These are phyloP conservation scores for Bruguiera hainesii DNA, from an alignment of 441 rosid species.

Conservation along the genomic window DNA sequence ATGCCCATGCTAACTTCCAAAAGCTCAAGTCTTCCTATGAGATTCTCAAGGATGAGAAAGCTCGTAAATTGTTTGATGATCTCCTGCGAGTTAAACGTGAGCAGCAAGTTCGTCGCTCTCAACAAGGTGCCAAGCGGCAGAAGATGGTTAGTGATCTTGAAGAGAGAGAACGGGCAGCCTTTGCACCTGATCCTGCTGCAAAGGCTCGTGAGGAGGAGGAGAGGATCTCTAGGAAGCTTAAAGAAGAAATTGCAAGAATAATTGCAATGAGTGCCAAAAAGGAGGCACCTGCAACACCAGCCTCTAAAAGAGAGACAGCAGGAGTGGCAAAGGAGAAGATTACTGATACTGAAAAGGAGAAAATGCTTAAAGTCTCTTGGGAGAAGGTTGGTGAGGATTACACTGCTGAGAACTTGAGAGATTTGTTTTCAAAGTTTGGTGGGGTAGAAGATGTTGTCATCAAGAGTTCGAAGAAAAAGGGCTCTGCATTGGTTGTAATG, in stretches of 20 bases:
- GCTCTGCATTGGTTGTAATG: conserved; percentile 82
- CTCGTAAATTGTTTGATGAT: conserved; percentile 77
- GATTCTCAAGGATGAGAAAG: conserved; percentile 71
- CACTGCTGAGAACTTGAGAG: conserved; percentile 49
- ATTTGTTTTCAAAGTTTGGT: conserved; percentile 71
- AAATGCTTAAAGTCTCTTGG: conserved; percentile 82
- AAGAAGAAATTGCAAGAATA: conserved; percentile 69
- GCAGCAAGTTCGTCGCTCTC: conserved; percentile 42
- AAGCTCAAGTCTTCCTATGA: conserved; percentile 76
- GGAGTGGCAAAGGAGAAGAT: conserved; percentile 30
- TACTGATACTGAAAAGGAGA: conserved; percentile 48
- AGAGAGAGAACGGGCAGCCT: conserved; percentile 69
- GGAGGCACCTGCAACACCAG: conserved; percentile 24
- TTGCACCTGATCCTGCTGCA: conserved; percentile 43
- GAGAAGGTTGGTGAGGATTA: conserved; percentile 64
- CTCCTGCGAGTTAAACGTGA: conserved; percentile 67
- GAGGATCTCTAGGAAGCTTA: conserved; percentile 58
- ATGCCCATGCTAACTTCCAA: conserved; percentile 76
- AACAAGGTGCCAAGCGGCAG: conserved; percentile 63
- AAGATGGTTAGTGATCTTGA: conserved; percentile 85
- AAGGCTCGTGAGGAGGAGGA: conserved; percentile 59
- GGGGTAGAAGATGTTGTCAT: conserved; percentile 78
- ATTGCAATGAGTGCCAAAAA: conserved; percentile 56
- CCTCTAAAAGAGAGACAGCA: conserved; percentile 29
- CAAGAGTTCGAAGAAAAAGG: conserved; percentile 61